phyloP scores from a whole-genome alignment of 305 asterid species.

The Plantago coronopus region DNA sequence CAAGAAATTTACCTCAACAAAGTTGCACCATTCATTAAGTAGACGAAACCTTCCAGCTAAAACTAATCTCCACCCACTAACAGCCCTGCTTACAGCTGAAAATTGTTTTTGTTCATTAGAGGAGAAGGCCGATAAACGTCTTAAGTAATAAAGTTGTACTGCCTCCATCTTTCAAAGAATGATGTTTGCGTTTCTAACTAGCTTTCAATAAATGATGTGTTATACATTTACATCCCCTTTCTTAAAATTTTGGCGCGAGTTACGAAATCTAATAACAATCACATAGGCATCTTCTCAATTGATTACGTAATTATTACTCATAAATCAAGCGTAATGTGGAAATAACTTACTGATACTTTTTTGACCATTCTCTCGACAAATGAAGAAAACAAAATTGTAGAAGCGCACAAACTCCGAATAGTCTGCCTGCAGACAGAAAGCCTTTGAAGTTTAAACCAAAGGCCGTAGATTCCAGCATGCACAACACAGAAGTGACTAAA shows the following conservation, averaged over 20 bases:
- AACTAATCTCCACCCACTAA: conserved; percentile 85
- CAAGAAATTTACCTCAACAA: conserved; percentile 64
- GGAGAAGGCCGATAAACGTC: too few relatives aligned
- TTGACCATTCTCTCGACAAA: conserved; percentile 94
- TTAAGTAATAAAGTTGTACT: too few relatives aligned
- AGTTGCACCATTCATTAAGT: conserved; percentile 84
- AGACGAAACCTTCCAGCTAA: conserved; percentile 86
- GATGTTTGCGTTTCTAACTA: too few relatives aligned
- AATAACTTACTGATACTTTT: conserved; percentile 71
- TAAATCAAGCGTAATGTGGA: too few relatives aligned
- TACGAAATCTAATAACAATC: too few relatives aligned
- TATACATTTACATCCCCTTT: too few relatives aligned
- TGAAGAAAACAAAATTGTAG: conserved; percentile 87
- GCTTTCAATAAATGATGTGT: too few relatives aligned
- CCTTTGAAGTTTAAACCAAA: conserved; percentile 16
- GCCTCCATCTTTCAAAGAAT: too few relatives aligned
- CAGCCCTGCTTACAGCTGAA: conserved; percentile 87
- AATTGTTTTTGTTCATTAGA: conserved; percentile 8
- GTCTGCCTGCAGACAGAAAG: conserved; percentile 51
- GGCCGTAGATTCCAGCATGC: conserved; percentile 3
- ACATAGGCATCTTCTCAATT: too few relatives aligned
- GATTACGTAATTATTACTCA: too few relatives aligned
- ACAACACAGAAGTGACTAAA: conserved; percentile 6
- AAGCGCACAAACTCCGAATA: conserved; percentile 74
- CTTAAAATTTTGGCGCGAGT: background rate